Base-by-base conservation (phyloP, 2,329 filamentous ascomycete genomes). In the Podosphaera xanthii region DNA sequence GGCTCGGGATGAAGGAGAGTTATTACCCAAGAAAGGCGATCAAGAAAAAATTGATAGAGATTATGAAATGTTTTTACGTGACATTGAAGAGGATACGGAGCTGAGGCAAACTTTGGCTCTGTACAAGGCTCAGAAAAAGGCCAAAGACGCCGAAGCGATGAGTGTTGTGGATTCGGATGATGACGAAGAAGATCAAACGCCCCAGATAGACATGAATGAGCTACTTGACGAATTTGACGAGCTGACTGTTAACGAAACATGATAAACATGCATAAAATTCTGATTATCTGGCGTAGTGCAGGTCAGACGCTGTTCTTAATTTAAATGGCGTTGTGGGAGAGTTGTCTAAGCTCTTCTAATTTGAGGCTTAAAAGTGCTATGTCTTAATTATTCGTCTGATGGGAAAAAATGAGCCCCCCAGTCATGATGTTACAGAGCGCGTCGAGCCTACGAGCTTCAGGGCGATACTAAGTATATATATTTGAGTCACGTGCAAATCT, bases 1-100 rank as follows among this genome's bases (percentile, higher is more conserved):
- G 86, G 79, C 78, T 64, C 85, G 82, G 72, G 90, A 97, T 63
- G 87, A 96, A 70, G 85, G 86, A 64, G 91, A 96, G 64, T 77
- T 94, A 70, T 73, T 90, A 63, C 87, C 87, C 42, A 84, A 87
- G 75, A 88, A 95, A 73, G 77, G 87, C 61, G 90, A 97, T 69
- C 86, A 91, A 69, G 87, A 90, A 61, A 82, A 83, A 63, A 82
- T 94, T 75, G 90, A 97, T 69, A 80, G 84, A 64, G 92, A 98
- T 72, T 98, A 94, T 73, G 92, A 98, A 75, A 81, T 90, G 80
- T 98, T 98, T 81, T 74, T 98, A 76, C 84, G 86, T 53, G 92
- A 98, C 71, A 87, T 98, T 9, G 94, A 98, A 72, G 90, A 97
- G 70, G 92, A 98, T 70, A 79, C 86, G 58, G 92, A 98, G 68